These are phyloP conservation scores for Fonsecaea multimorphosa DNA, from an alignment of 2,329 filamentous ascomycete species.

Conservation along the genomic window DNA sequence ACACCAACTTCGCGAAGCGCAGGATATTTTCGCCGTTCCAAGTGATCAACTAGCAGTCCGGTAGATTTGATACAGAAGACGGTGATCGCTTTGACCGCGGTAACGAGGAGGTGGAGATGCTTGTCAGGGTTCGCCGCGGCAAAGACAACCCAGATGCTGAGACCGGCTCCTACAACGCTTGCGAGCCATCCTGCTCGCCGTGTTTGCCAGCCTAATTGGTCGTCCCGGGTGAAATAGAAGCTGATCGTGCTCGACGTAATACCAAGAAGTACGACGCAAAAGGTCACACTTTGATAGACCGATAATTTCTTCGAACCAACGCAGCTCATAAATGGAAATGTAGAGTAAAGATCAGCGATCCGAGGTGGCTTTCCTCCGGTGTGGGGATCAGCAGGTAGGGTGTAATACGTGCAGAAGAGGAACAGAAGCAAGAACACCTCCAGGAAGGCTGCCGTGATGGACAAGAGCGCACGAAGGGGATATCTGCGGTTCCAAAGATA, in stretches of 20 bases:
- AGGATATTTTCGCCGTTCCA: slow-evolving; percentile 21
- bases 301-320: slow-evolving; percentile 17
- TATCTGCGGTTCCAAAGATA: slow-evolving; percentile 17
- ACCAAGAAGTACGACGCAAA: slow-evolving; percentile 19
- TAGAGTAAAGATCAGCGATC: slow-evolving; percentile 17
- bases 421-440: slow-evolving; percentile 13
- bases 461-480: slow-evolving; percentile 11
- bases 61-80: slow-evolving; percentile 22
- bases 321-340: slow-evolving; percentile 26
- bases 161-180: slow-evolving; percentile 14
- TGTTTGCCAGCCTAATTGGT: slow-evolving; percentile 19
- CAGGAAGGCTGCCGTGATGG: slow-evolving; percentile 14
- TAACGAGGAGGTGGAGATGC: slow-evolving; percentile 24
- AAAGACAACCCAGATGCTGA: slow-evolving; percentile 24
- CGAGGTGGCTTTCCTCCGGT: slow-evolving; percentile 22
- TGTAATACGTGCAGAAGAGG: slow-evolving; percentile 21
- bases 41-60: slow-evolving; percentile 20
- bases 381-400: slow-evolving; percentile 21
- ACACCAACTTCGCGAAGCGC: slow-evolving; percentile 16
- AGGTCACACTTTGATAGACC: slow-evolving; percentile 20
- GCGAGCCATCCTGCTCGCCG: slow-evolving; percentile 16
- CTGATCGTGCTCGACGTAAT: slow-evolving; percentile 12
- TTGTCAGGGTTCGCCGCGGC: slow-evolving; percentile 21
- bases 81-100: slow-evolving; percentile 16
- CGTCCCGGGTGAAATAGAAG: slow-evolving; percentile 22